Percentiles rank a stretch among this genome's conserved stretches.
phyloP scores from a whole-genome alignment of 305 asterid species.

The Fraxinus ornus region DNA sequence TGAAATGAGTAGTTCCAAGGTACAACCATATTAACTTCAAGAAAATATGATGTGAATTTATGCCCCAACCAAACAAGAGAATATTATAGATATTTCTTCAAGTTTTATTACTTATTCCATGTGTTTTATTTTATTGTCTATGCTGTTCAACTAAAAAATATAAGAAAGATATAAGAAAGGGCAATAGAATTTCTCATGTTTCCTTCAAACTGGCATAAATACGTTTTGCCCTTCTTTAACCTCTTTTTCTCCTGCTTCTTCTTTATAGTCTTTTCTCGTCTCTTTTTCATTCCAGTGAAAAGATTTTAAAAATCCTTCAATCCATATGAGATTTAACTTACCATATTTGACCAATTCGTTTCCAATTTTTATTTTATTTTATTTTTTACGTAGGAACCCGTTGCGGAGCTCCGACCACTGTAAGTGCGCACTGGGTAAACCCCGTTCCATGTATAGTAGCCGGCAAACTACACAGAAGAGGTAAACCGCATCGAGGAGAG shows the following conservation, averaged over 20 bases:
- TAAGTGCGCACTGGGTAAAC: too few relatives aligned
- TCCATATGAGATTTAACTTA: background rate
- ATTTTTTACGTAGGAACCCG: too few relatives aligned
- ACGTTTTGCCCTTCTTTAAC: background rate
- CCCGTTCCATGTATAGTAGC: too few relatives aligned
- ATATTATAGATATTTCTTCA: background rate
- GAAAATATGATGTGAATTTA: background rate
- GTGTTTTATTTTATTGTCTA: background rate
- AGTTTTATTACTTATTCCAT: background rate
- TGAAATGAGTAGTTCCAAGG: too few relatives aligned
- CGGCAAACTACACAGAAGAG: too few relatives aligned
- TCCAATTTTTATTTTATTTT: background rate
- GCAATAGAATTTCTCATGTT: background rate
- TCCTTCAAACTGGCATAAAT: background rate
- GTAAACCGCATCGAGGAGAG: too few relatives aligned
- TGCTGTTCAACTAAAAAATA: background rate
- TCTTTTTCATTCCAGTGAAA: background rate
- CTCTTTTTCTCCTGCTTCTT: background rate
- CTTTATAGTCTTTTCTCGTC: background rate
- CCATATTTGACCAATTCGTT: slow-evolving; percentile 6
- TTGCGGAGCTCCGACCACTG: too few relatives aligned
- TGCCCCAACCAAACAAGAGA: background rate
- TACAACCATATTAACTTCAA: too few relatives aligned
- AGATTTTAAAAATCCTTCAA: background rate
- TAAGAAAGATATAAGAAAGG: background rate